Base-by-base conservation (phyloP, 768 basidiomycete genomes). In the Cubamyces lactineus region DNA sequence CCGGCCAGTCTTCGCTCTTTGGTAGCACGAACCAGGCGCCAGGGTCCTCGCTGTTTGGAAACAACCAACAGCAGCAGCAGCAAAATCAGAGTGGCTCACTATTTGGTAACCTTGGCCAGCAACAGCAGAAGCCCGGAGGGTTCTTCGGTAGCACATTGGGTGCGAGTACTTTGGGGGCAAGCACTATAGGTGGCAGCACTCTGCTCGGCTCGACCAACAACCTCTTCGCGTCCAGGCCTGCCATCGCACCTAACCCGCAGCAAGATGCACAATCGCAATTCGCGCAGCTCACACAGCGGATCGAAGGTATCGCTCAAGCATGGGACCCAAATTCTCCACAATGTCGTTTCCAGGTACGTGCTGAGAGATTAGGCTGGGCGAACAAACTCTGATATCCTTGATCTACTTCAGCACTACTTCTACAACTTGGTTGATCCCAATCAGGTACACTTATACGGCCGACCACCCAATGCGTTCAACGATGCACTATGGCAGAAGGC, bases 351-450 rank as follows among this genome's bases (percentile, higher is more conserved):
- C 92, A 94, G 77, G 92, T 92, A 62, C 48, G 80, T 16, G 42
- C 17, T 15, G 23, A 15, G 1, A 8, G 52, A 17, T 8, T 0
- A 34, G 30, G 16, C 16, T 28, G 5, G 45, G 28, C 21, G 40
- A 48, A 13, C 23, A 24, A 56, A 7, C n/a, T 34, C 53, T 69
- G 42, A 49, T 28, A 65, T 13, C 34, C 34, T 9, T 47, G 6
- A 42, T 53, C 41, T 38, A 43, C 8, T 13, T 17, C 57, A 94
- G 92, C 84, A 91, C 65, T 85, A 84, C 64, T 95, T 95, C 67
- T 94, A 95, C 72, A 94, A 94, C 67, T 76, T 91, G 15, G 91
- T 94, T 4, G 86, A 89, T 67, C 89, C 91, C 0, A 77, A 76
- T 5, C 80, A 87, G 66, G 84, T 89, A 2, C 78, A 76, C 26